Conservation (phyloP, 352 stramenopile species). For the Phytophthora pluvialis region DNA sequence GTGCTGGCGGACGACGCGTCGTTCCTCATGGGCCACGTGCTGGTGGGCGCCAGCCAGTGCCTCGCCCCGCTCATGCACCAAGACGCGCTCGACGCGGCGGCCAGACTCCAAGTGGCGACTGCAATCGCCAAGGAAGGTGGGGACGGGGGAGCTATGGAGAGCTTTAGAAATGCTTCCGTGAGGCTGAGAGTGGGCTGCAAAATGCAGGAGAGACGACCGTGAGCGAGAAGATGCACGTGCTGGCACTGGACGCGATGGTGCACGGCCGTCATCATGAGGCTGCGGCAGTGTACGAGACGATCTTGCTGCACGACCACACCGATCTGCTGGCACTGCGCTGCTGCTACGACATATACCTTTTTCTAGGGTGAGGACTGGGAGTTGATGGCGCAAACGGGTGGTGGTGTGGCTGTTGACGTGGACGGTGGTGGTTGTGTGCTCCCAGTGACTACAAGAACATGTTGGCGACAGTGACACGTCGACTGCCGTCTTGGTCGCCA, state of each 20-base stretch:
- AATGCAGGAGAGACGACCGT: conserved; percentile 34
- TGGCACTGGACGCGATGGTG: conserved; percentile 74
- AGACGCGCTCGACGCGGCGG: conserved; percentile 61
- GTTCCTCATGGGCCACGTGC: conserved; percentile 87
- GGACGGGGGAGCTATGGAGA: neutral
- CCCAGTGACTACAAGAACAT: conserved; percentile 80
- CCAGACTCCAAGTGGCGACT: conserved; percentile 35
- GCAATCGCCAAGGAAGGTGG: conserved; percentile 51
- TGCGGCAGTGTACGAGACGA: conserved; percentile 79
- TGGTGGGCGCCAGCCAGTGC: conserved; percentile 78
- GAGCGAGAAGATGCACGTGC: conserved; percentile 75
- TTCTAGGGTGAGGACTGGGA: conserved; percentile 65
- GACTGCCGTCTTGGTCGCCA: conserved; percentile 78
- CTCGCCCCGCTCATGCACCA: conserved; percentile 69
- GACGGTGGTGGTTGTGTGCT: conserved; percentile 6
- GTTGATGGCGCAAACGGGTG: neutral
- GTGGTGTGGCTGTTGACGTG: conserved; percentile 7
- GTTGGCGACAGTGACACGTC: conserved; percentile 72
- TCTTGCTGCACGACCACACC: conserved; percentile 66
- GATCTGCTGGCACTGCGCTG: conserved; percentile 83
- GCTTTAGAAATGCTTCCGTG: conserved; percentile 9
- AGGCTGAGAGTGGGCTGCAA: conserved; percentile 7
- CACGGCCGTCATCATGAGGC: conserved; percentile 73
- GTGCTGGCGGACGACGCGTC: conserved; percentile 60
- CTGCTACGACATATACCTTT: conserved; percentile 77